Evolutionary conservation across 2,329 filamentous ascomycete species (phyloP), one percentile per base, ranked within the genome.

Genomic region (Myrmaecium sp.): DNA sequence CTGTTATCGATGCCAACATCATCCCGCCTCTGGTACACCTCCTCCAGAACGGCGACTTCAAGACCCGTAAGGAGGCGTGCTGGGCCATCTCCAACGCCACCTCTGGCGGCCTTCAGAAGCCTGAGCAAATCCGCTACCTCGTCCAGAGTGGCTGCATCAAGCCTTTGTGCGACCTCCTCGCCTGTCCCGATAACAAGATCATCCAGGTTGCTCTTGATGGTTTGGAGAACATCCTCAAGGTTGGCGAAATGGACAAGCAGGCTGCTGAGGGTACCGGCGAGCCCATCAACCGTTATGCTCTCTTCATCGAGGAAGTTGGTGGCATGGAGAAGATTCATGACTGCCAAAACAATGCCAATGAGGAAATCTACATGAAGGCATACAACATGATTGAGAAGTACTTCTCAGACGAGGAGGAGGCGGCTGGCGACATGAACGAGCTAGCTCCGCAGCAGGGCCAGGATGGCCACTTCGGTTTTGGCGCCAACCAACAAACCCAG

Each of bases 371-470:
- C 68, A 95, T 98, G 86, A 98, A 98, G 73, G 89, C 89, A 0
- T 98, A 95, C 69, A 95, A 92, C 69, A 98, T 98, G 58, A 98
- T 98, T 41, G 89, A 98, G 68, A 94, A 94, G 65, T 98, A 98
- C 69, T 98, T 98, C 64, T 94, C 84, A 0, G 89, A 98, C 46
- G 89, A 98, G 41, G 89, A 95, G 30, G 89, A 92, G 49, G 70
- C 58, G 24, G 64, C 55, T 35, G 83, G 84, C 37, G 49, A 50
- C 43, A 83, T 83, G 40, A 80, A 83, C 35, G 81, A 91, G 44
- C 69, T 82, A 54, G 76, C 69, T 33, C 70, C 79, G 33, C 66
- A 71, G 43, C 66, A 71, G 40, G 70, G 66, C 37, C 76, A 82
- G 48, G 70, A 75, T 43, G 75, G 75, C 32, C 73, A 73, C 30